Conservation (phyloP, 2,329 filamentous ascomycete species). For the Neospermospora avenae region DNA sequence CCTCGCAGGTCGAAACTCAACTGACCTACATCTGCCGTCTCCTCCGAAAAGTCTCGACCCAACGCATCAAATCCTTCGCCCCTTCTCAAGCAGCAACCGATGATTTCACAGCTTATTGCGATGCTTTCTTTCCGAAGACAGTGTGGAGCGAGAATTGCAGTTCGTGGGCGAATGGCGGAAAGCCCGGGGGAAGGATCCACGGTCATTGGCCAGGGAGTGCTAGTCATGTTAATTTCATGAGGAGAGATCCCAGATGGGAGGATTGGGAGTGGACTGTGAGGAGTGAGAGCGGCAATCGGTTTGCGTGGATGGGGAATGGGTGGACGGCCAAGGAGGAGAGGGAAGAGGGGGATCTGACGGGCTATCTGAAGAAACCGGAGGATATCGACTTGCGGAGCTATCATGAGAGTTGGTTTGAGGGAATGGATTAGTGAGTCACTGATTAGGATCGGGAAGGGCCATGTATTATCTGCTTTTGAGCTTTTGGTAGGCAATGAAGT, state of each 20-base stretch:
- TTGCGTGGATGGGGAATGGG: slow-evolving; percentile 66
- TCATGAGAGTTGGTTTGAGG: slow-evolving; percentile 62
- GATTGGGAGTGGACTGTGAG: slow-evolving; percentile 53
- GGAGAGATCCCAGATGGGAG: slow-evolving; percentile 55
- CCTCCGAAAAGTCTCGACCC: slow-evolving; percentile 61
- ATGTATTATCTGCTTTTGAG: not conserved
- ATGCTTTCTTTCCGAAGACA: slow-evolving; percentile 53
- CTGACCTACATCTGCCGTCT: slow-evolving; percentile 63
- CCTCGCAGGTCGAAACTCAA: slow-evolving; percentile 64
- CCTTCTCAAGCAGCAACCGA: slow-evolving; percentile 58
- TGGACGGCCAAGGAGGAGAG: slow-evolving; percentile 56
- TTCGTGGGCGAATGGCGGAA: slow-evolving; percentile 69
- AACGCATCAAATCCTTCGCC: slow-evolving; percentile 61
- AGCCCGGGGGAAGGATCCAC: slow-evolving; percentile 60
- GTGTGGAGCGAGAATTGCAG: slow-evolving; percentile 61
- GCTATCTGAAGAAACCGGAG: slow-evolving; percentile 56
- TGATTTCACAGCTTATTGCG: slow-evolving; percentile 59
- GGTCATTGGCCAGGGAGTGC: slow-evolving; percentile 69
- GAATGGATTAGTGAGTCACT: not conserved
- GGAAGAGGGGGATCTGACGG: slow-evolving; percentile 55
- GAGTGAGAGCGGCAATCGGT: slow-evolving; percentile 38
- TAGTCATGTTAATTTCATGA: slow-evolving; percentile 56
- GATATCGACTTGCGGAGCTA: slow-evolving; percentile 58
- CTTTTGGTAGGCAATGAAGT: not conserved
- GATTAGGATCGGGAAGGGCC: not conserved